phyloP scores from a whole-genome alignment of 345 rosid genomes.

The Populus euphratica region DNA sequence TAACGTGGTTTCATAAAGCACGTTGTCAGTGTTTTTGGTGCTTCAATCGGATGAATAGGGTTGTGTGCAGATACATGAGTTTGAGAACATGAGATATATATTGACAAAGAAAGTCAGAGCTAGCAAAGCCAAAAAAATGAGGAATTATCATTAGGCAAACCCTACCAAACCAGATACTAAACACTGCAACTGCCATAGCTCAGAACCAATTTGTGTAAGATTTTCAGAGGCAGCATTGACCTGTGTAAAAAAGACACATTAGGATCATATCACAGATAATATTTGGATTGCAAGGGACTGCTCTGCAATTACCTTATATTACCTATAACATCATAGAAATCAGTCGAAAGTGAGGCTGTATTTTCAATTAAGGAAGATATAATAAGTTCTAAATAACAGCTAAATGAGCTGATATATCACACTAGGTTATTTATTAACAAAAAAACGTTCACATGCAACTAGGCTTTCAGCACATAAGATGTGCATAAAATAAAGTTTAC shows the following conservation, averaged over 20 bases:
- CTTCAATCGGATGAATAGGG: not conserved
- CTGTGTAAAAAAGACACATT: constrained; percentile 37
- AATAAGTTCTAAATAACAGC: not conserved
- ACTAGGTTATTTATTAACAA: not conserved
- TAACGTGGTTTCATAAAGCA: not conserved
- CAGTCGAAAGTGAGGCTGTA: not conserved
- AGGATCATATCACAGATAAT: not conserved
- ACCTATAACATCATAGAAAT: not conserved
- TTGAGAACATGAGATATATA: not conserved
- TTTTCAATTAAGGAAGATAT: not conserved
- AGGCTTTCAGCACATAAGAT: not conserved
- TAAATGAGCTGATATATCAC: not conserved
- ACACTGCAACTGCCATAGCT: constrained; percentile 56
- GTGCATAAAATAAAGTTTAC: not conserved
- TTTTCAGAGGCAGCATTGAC: constrained; percentile 56
- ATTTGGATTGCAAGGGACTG: not conserved
- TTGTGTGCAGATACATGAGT: not conserved
- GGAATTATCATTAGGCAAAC: not conserved
- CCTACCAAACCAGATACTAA: constrained; percentile 71
- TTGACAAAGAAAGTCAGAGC: not conserved
- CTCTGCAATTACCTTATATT: not conserved
- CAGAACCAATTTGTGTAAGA: constrained; percentile 56
- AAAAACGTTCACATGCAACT: not conserved
- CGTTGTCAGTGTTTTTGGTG: not conserved
- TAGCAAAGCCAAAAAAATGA: not conserved